Conservation (phyloP, 2,329 filamentous ascomycete genomes). For the Trichoderma sp. region DNA sequence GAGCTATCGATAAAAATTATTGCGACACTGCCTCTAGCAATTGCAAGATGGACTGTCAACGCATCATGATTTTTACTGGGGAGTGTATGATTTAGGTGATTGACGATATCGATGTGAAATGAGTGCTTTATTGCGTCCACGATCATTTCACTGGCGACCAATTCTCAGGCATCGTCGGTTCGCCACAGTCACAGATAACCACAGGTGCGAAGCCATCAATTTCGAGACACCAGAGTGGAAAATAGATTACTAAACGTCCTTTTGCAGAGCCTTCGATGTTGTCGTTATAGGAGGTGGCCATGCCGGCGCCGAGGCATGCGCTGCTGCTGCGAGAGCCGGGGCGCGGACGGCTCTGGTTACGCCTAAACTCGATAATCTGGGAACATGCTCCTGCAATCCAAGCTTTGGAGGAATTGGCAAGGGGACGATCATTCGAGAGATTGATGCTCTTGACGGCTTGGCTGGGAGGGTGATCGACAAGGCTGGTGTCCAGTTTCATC, state of each 20-base stretch:
- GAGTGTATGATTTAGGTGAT: not conserved
- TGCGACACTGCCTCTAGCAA: not conserved
- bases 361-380: constrained; percentile 83
- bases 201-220: constrained; percentile 35
- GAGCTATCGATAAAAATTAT: constrained; percentile 22
- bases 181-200: constrained; percentile 39
- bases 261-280: constrained; percentile 76
- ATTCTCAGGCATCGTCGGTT: constrained; percentile 34
- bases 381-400: constrained; percentile 95
- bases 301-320: constrained; percentile 90
- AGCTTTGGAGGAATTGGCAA: constrained; percentile 99
- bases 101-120: constrained; percentile 36
- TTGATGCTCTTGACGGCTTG: constrained; percentile 91
- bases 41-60: not conserved
- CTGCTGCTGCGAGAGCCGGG: constrained; percentile 85
- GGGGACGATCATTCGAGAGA: constrained; percentile 91
- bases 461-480: constrained; percentile 89
- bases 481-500: constrained; percentile 89
- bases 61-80: constrained; percentile 3
- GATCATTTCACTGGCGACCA: constrained; percentile 32
- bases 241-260: not conserved
- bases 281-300: constrained; percentile 95
- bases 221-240: not conserved
- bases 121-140: constrained; percentile 37
- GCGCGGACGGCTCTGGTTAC: constrained; percentile 90